Evolutionary conservation across 1,284 basidiomycete genomes (phyloP), one percentile per base, ranked within the genome.

Genomic region (Moniliella sp.): DNA sequence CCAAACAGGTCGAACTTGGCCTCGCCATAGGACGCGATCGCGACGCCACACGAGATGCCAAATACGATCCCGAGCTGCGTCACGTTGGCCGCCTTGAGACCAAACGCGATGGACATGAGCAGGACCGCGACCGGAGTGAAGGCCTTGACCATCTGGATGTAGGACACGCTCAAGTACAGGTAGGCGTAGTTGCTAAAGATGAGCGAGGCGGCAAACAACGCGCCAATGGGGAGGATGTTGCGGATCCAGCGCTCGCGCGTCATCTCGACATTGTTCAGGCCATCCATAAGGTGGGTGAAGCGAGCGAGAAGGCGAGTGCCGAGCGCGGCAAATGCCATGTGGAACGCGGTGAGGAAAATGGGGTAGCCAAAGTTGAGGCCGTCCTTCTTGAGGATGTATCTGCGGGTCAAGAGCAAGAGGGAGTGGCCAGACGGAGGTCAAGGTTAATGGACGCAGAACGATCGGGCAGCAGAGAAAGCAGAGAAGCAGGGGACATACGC

Each of bases 131-230:
- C 86, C 0, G 86, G 83, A n/a, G 71, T 80, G 66, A 94, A 94
- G 5, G 86, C 88, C 73, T 91, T 91, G 65, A 93, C 76, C 86
- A 94, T 94, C 62, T 93, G 86, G 46, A 93, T 91, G 64, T 86
- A 93, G 1, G 79, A 74, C 16, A 93, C 80, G 42, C 73, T 76
- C 35, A 94, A 72, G 41, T 82, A 76, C 19, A 93, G 74, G 62
- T 93, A 93, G 10, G 86, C 83, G 34, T 80, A 84, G 66, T 93
- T 93, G 64, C 76, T 79, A 35, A 88, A 68, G 50, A 93, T 83
- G 39, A 93, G 73, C 43, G 76, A 82, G 15, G 75, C 83, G 13
- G 78, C 80, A 68, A 94, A 91, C 40, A 94, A 72, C 19, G 83
- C 57, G 16, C 84, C 84, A 44, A 94, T 88, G 27, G 86, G 86